Conservation (phyloP, 306 rosid genomes). For the Sechiopsis laciniata region DNA sequence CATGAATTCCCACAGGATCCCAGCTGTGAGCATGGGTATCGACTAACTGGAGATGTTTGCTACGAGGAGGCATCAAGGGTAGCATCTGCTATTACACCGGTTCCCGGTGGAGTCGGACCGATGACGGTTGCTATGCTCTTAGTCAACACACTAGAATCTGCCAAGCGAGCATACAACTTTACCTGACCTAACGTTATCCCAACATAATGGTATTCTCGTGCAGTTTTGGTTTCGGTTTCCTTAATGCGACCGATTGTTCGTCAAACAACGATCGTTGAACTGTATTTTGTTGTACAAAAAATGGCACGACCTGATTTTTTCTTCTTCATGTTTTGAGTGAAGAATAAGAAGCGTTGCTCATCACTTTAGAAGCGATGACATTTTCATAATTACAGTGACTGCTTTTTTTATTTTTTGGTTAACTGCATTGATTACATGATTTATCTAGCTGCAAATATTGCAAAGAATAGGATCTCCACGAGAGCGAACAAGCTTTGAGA, state of each 20-base stretch:
- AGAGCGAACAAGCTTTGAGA: not conserved
- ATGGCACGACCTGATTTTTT: too few species aligned
- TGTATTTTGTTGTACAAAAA: not conserved
- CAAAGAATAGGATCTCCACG: not conserved
- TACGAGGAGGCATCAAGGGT: conserved; percentile 65
- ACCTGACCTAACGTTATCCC: conserved; percentile 19
- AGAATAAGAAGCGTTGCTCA: too few species aligned
- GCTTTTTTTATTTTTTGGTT: not conserved
- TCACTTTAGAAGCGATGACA: too few species aligned
- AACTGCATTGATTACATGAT: conserved; percentile 1
- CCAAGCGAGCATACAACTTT: conserved; percentile 51
- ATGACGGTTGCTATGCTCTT: conserved; percentile 90
- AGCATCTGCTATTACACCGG: conserved; percentile 74
- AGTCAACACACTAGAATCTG: conserved; percentile 62
- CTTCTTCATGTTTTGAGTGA: too few species aligned
- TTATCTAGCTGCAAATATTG: not conserved
- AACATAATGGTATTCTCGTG: not conserved
- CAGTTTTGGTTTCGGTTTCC: not conserved
- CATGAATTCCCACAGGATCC: conserved; percentile 50
- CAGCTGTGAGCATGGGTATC: conserved; percentile 60
- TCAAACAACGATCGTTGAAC: not conserved
- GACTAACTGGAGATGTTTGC: conserved; percentile 67
- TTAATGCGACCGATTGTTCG: not conserved
- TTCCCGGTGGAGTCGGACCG: conserved; percentile 94
- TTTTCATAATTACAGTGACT: too few species aligned